A percentile compares a stretch with the other conserved stretches of the same genome.
phyloP scores from a whole-genome alignment of 2,329 filamentous ascomycete species.

The Beauveria pseudobassiana region DNA sequence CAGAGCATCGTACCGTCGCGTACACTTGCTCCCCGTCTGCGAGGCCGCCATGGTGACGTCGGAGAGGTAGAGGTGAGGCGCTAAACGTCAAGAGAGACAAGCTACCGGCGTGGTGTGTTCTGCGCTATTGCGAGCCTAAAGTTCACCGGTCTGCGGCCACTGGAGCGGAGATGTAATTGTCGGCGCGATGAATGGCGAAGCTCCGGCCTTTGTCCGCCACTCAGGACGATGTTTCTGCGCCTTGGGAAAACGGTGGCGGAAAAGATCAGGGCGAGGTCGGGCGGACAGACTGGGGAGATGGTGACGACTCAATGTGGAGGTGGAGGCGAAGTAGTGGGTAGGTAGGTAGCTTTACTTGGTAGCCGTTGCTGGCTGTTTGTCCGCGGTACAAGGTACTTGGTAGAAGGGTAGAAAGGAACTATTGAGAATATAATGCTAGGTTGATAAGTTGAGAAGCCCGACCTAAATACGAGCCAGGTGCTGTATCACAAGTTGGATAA shows the following conservation, averaged over 20 bases:
- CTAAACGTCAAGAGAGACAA: neutral
- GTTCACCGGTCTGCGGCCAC: neutral
- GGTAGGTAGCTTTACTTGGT: neutral
- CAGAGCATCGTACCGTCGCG: constrained; percentile 40
- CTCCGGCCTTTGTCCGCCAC: neutral
- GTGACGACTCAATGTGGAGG: neutral
- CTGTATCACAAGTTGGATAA: too few relatives aligned
- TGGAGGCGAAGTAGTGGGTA: constrained; percentile 5
- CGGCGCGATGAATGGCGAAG: neutral
- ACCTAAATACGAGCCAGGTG: neutral
- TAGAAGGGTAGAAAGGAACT: too few relatives aligned
- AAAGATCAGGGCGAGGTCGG: neutral
- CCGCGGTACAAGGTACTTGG: too few relatives aligned
- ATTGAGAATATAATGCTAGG: too few relatives aligned
- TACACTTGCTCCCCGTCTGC: constrained; percentile 46
- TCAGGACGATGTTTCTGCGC: neutral
- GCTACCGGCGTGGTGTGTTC: neutral
- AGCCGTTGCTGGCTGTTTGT: neutral
- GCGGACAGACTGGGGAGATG: neutral
- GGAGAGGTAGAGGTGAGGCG: neutral
- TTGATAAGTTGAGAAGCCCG: too few relatives aligned
- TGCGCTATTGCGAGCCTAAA: neutral
- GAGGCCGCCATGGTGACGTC: constrained; percentile 12
- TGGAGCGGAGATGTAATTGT: neutral
- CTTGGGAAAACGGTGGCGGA: neutral